Base-by-base conservation (phyloP, 768 basidiomycete species). In the Xanthoconium purpureum region DNA sequence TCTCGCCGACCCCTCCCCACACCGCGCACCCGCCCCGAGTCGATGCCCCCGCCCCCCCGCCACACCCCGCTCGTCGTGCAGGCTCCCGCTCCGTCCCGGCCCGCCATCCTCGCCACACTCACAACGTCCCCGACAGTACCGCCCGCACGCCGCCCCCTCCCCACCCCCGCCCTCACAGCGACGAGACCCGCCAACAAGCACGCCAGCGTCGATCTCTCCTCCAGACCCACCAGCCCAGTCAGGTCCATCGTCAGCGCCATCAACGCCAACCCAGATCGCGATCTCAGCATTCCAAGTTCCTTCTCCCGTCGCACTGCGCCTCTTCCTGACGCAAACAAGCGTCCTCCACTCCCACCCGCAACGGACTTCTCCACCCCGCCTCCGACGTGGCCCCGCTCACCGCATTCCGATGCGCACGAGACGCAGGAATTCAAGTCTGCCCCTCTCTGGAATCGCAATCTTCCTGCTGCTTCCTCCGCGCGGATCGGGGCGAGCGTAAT, bases 381-480 rank as follows among this genome's bases (percentile, higher is more conserved):
- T 5, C 55, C 61, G n/a, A 57, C 50, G 1, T 64, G 58, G 61
- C 49, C 60, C 17, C 64, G 46, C 12, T 14, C 63, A 11, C 17
- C 56, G 0, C 50, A 18, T 14, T 46, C 54, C 3, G 55, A 63
- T 7, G 3, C 38, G 4, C 57, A 54, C 37, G 63, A 59, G 43
- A 49, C 47, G 24, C 59, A 47, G n/a, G 50, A 42, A n/a, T 30
- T 44, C 33, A 77, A 71, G 32, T 73, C 76, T 50, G 69, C 75
- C 11, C 79, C 80, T 3, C 61, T 75, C 13, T 80, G 78, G 79
- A 78, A 77, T 64, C 76, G 76, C 30, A 70, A 63, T 28, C 57
- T 73, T 1, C 60, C 63, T 67, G 14, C 63, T 54, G 35, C 69
- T 57, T 37, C 71, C 56, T 35, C 63, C 30, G 58, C 44, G 18